Conservation (phyloP, 148 eudicot genomes). For the Silene latifolia region DNA sequence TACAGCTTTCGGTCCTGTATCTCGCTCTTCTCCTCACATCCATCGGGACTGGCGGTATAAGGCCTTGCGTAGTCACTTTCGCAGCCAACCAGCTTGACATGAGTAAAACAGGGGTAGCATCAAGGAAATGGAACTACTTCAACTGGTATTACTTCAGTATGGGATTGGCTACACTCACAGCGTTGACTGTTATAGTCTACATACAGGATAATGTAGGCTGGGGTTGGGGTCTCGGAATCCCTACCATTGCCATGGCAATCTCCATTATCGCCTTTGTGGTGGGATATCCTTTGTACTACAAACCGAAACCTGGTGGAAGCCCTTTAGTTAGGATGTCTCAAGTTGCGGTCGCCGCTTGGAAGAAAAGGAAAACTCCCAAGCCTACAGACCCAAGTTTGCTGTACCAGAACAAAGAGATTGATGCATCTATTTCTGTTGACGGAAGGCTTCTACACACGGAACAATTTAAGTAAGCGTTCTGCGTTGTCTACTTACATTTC, state of each 20-base stretch:
- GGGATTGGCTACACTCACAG: conserved; percentile 34
- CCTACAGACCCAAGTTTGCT: conserved; percentile 46
- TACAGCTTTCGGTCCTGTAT: conserved; percentile 64
- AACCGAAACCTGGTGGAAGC: conserved; percentile 67
- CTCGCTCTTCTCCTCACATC: conserved; percentile 68
- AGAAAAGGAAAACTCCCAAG: conserved; percentile 44
- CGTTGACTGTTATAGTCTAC: conserved; percentile 47
- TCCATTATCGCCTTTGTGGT: conserved; percentile 31
- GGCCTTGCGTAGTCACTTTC: conserved; percentile 82
- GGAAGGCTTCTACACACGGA: conserved; percentile 53
- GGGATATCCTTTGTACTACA: conserved; percentile 54
- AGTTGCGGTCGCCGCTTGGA: conserved; percentile 62
- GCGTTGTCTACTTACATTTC: neutral
- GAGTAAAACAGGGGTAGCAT: conserved; percentile 53
- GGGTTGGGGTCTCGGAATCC: conserved; percentile 59
- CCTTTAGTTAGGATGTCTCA: conserved; percentile 69
- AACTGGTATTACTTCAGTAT: conserved; percentile 45
- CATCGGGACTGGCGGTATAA: conserved; percentile 77
- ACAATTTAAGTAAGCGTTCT: conserved; percentile 45
- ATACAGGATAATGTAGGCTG: conserved; percentile 48
- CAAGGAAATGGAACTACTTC: conserved; percentile 57
- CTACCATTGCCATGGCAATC: conserved; percentile 33
- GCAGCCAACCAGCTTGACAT: conserved; percentile 81
- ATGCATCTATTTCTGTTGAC: conserved; percentile 27
- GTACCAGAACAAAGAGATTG: conserved; percentile 49